Conservation (phyloP, 805 yeast genomes). For the Torulaspora delbrueckii region DNA sequence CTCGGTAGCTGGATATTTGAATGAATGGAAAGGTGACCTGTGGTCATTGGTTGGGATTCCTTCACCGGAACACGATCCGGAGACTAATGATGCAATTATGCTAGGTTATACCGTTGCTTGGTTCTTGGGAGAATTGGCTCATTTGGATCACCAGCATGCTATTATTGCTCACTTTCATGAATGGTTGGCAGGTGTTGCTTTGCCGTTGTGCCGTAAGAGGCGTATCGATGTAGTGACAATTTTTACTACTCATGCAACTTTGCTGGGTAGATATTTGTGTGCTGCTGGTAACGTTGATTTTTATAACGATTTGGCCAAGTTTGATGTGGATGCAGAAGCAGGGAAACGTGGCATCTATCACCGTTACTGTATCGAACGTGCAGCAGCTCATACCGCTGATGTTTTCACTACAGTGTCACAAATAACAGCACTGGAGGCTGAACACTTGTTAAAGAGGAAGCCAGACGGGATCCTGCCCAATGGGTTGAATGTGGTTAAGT, state of each 20-base stretch:
- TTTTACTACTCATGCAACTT: conserved; percentile 95
- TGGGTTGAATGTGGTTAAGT: conserved; percentile 91
- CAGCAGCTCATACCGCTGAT: conserved; percentile 93
- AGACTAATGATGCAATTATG: conserved; percentile 87
- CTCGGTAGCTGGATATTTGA: conserved; percentile 62
- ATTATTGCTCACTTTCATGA: conserved; percentile 94
- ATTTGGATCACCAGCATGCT: conserved; percentile 77
- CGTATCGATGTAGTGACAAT: conserved; percentile 90
- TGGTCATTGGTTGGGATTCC: conserved; percentile 94
- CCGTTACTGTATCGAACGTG: conserved; percentile 92
- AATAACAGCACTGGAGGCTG: conserved; percentile 94
- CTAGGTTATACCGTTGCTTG: conserved; percentile 93
- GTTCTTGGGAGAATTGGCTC: conserved; percentile 93
- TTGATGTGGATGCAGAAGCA: conserved; percentile 96
- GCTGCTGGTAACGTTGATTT: conserved; percentile 97
- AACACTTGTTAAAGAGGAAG: conserved; percentile 85
- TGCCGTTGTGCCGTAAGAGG: conserved; percentile 88
- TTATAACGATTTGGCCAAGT: conserved; percentile 80
- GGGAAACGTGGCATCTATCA: conserved; percentile 97
- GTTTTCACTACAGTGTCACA: conserved; percentile 97
- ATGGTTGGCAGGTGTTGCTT: conserved; percentile 96
- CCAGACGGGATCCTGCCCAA: conserved; percentile 98
- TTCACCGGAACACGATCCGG: conserved; percentile 81
- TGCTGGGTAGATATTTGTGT: conserved; percentile 89
- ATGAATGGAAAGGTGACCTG: conserved; percentile 91